Base-by-base conservation (phyloP, 78 protist species). In the Emiliania huxleyi region DNA sequence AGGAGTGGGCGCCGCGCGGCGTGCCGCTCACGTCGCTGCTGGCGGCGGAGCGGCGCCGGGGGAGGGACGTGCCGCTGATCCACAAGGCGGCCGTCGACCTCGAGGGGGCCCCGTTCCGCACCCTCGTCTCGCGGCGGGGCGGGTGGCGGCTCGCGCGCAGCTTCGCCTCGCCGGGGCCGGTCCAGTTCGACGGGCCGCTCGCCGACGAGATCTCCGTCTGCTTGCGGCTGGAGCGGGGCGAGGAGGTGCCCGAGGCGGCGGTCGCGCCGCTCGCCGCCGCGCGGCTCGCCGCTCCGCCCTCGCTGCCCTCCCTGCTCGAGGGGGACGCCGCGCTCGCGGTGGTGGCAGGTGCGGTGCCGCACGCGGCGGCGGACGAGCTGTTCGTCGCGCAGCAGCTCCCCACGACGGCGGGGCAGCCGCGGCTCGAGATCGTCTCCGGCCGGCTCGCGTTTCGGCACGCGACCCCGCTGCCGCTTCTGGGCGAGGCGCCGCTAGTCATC, bases 21-120 rank as follows among this genome's bases (percentile, higher is more conserved):
- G 12, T 94, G n/a, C 95, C 97, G 42, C 38, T 95, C 35, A 75
- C 95, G 37, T 23, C 38, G 29, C 52, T 95, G 92, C 18, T 94
- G 90, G 44, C 37, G 25, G 19, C 93, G 49, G 95, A 95, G 52
- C 1, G 42, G 87, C 87, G 87, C 45, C 5, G 22, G 8, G 87
- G 87, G 25, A 77, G 6, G 87, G 49, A 77, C 49, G 23, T 38
- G 77, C 77, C 92, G 42, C n/a, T 69, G 44, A 89, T 69, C 25
- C 92, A 21, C 44, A 87, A 46, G 69, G 90, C 62, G 42, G 55
- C 44, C 69, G 90, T 84, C 48, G 90, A 84, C 29, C 90, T 84
- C 42, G 49, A 42, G 38, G 62, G 90, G 23, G 25, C 37, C 42
- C 69, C 62, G 40, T 84, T 84, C 62, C 25, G 11, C 42, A 6